Percentiles rank a stretch among this genome's conserved stretches.
Conservation (phyloP, 805 yeast genomes). For the Metschnikowia cubensis region DNA sequence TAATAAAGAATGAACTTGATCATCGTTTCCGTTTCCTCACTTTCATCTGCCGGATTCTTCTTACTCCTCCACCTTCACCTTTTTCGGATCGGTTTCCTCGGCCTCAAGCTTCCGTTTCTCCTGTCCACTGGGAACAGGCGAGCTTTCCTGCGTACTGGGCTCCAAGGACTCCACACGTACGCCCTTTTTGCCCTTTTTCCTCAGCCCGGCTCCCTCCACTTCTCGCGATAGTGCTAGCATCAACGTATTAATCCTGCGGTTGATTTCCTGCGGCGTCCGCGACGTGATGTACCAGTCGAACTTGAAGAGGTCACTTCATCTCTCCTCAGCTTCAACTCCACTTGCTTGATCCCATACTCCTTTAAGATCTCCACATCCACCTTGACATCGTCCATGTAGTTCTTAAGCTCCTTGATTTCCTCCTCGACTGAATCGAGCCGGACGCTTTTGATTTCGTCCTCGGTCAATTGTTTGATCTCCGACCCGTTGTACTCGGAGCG, state of each 20-base stretch:
- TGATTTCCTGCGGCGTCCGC: conserved; percentile 66
- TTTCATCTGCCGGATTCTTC: background rate
- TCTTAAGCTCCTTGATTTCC: conserved; percentile 53
- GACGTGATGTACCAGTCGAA: conserved; percentile 74
- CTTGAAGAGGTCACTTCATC: conserved; percentile 58
- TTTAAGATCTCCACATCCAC: conserved; percentile 71
- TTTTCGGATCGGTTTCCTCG: conserved; percentile 6
- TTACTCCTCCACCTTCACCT: conserved; percentile 8
- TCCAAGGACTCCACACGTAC: conserved; percentile 34
- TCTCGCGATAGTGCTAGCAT: conserved; percentile 67
- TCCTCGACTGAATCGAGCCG: conserved; percentile 47
- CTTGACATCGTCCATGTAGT: conserved; percentile 49
- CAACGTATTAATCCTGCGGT: conserved; percentile 65
- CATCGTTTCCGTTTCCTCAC: background rate
- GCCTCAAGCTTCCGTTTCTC: conserved; percentile 2
- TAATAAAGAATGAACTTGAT: background rate
- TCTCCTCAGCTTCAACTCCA: conserved; percentile 67
- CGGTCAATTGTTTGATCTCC: conserved; percentile 41
- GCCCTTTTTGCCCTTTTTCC: conserved; percentile 30
- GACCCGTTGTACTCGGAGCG: conserved; percentile 32
- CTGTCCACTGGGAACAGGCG: conserved; percentile 10
- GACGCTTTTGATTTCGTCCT: conserved; percentile 47
- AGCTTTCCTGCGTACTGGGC: conserved; percentile 23
- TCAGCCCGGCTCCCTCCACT: conserved; percentile 54
- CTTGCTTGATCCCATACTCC: conserved; percentile 71